Evolutionary conservation across 495 filamentous ascomycete species (phyloP).

Genomic region (Aspergillus sparsus): DNA sequence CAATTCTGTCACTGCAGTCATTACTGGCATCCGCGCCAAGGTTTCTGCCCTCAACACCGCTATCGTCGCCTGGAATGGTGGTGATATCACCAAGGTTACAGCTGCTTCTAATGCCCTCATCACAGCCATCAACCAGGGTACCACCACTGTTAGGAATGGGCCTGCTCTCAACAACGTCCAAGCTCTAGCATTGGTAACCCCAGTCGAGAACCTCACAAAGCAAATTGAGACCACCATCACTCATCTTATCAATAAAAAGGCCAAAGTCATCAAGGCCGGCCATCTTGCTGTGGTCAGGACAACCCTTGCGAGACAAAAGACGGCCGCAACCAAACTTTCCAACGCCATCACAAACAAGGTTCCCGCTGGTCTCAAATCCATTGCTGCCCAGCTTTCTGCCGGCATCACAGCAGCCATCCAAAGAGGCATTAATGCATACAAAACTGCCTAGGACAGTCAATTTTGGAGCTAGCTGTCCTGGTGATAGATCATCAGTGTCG

Average conservation of each 20-base stretch:
- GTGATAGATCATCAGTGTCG: too few relatives aligned
- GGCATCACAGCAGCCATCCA: conserved; percentile 35
- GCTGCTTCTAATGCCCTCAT: conserved; percentile 33
- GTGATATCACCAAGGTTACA: conserved; percentile 30
- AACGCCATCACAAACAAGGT: conserved; percentile 35
- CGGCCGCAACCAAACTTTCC: conserved; percentile 36
- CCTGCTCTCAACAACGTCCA: conserved; percentile 27
- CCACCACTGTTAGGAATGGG: neutral
- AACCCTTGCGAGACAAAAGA: conserved; percentile 29
- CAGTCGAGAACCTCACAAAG: conserved; percentile 33
- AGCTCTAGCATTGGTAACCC: conserved; percentile 31
- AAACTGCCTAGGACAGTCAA: too few relatives aligned
- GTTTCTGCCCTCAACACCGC: conserved; percentile 36
- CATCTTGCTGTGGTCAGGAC: conserved; percentile 29
- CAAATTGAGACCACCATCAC: conserved; percentile 31
- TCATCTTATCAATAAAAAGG: conserved; percentile 39
- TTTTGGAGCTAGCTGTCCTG: too few relatives aligned
- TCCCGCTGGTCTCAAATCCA: conserved; percentile 27
- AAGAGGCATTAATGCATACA: conserved; percentile 30
- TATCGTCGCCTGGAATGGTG: conserved; percentile 37
- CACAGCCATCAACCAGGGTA: conserved; percentile 31
- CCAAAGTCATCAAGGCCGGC: conserved; percentile 33
- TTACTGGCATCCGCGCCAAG: conserved; percentile 31
- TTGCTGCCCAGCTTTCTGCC: conserved; percentile 31
- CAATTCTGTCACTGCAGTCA: conserved; percentile 31